Evolutionary conservation across 1,284 basidiomycete genomes (phyloP).

Genomic region (Puccinia horiana): DNA sequence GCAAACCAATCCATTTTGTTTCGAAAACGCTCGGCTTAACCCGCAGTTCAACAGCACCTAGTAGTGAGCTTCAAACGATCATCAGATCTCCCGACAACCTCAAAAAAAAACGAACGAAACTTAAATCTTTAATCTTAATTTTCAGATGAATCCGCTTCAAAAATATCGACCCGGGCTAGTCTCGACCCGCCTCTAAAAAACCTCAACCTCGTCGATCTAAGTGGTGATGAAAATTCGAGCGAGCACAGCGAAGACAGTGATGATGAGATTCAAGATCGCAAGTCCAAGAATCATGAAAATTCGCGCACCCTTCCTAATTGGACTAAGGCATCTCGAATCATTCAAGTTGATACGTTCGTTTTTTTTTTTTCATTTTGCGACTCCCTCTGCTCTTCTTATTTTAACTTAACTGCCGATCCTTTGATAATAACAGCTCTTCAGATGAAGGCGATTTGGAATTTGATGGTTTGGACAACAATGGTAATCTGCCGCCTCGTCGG

Average conservation of each 20-base stretch:
- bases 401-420: neutral
- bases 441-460: neutral
- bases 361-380: neutral
- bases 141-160: constrained; percentile 9
- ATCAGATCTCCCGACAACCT: no score
- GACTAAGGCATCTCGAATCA: neutral
- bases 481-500: neutral
- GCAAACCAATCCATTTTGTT: constrained; percentile 26
- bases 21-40: constrained; percentile 42
- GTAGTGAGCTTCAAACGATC: constrained; percentile 2
- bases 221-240: neutral
- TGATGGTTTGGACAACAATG: no score
- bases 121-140: neutral
- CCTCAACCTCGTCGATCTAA: neutral
- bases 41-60: neutral
- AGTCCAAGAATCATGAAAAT: neutral
- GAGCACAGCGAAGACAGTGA: neutral
- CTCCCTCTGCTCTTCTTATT: neutral
- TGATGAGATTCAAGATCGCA: neutral
- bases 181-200: neutral
- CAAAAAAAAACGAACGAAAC: neutral
- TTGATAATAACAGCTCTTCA: neutral
- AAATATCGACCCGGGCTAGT: neutral
- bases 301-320: neutral
- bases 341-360: neutral